Base-by-base conservation (phyloP, 192 early-diverging fungal species). In the Gaertneriomyces sp. region DNA sequence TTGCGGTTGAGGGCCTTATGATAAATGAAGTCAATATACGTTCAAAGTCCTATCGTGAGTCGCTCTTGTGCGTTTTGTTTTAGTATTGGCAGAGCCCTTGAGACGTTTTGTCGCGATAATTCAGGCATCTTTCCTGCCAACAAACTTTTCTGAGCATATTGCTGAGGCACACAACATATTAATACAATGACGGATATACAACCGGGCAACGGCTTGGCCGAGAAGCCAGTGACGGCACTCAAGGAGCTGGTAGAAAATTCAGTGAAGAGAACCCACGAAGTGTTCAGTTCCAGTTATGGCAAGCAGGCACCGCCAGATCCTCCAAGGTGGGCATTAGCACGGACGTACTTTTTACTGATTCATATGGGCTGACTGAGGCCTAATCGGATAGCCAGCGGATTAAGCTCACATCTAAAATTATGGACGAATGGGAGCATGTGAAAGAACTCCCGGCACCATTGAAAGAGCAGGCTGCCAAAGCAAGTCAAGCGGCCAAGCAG, bases 321-420 rank as follows among this genome's bases (percentile, higher is more conserved):
- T 19, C 67, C 64, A 60, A 72, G 63, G 66, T 53, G 47, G 50
- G 66, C 68, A 38, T 9, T 8, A 4, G 16, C 6, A 12, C 16
- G 47, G 20, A 33, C n/a, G 17, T 4, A n/a, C 38, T 19, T 54
- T 54, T n/a, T 1, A 39, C 7, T 64, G 14, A 11, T 46, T 68
- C 19, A 50, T 55, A 25, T 39, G n/a, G 8, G 45, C 9, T 16
- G n/a, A 60, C 53, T 64, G 53, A 55, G 9, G 39, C 47, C 16
- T 51, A 14, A 44, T 39, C 1, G 39, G 14, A 5, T 63, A 79
- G 77, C 57, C 88, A 91, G 73, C 79, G 84, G 49, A 60, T 85
- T 19, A 89, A 87, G 70, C 68, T 92, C 19, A 76, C 86, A 16
- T 77, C 85, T 39, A 92, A 92, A 76, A 85, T 91, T 56, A 58